Conservation (phyloP, 768 basidiomycete species). For the Lactarius sp. region DNA sequence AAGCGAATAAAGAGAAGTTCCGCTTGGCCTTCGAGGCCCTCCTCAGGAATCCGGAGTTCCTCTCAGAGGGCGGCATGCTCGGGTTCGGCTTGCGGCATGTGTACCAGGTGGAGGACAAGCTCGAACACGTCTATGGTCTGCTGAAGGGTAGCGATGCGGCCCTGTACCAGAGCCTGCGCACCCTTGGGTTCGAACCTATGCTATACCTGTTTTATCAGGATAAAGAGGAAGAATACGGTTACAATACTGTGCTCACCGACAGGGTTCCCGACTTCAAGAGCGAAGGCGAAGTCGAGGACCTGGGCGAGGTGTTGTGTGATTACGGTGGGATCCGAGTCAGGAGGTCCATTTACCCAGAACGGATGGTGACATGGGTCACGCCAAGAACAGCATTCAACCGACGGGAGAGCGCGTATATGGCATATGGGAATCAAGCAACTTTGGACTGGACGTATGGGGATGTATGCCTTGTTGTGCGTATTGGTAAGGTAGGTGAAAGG, state of each 20-base stretch:
- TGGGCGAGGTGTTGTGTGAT: not conserved
- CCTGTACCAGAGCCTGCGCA: not conserved
- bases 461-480: conserved; percentile 6
- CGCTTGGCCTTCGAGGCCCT: conserved; percentile 28
- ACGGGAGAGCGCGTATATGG: not conserved
- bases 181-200: conserved; percentile 4
- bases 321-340: not conserved
- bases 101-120: conserved; percentile 32
- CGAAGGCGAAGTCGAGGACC: no score
- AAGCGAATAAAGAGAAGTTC: conserved; percentile 17
- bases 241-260: not conserved
- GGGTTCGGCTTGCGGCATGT: conserved; percentile 38
- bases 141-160: conserved; percentile 11
- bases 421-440: not conserved
- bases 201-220: not conserved
- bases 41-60: conserved; percentile 33
- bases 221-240: no score
- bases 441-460: not conserved
- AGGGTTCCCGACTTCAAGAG: not conserved
- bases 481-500: conserved; percentile 6
- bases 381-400: not conserved
- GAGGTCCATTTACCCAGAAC: no score
- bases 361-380: conserved; percentile 9
- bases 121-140: conserved; percentile 1
- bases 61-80: conserved; percentile 39